Conservation (phyloP, 176 grass and related monocot genomes). For the Triticum timopheevii region DNA sequence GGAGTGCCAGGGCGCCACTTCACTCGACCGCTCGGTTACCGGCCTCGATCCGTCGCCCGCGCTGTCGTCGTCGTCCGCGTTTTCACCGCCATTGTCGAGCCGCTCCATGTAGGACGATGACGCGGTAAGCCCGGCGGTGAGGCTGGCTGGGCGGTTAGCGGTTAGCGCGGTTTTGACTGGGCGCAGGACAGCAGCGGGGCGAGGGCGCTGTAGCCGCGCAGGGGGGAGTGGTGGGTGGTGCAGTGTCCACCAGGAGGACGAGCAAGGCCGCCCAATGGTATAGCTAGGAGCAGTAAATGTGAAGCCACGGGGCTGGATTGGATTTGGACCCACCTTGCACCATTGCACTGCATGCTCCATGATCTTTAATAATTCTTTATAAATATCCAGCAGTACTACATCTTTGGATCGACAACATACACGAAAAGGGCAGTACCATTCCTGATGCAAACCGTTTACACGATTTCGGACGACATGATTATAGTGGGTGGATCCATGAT, state of each 20-base stretch:
- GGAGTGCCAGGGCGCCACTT: background rate
- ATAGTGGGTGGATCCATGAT: no score
- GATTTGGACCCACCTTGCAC: background rate
- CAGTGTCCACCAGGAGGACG: background rate
- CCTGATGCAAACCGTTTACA: no score
- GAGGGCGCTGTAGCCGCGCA: background rate
- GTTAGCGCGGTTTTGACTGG: conserved; percentile 11
- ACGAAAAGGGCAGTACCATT: no score
- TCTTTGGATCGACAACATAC: no score
- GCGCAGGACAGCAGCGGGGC: background rate
- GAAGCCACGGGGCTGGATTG: background rate
- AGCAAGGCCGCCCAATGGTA: background rate
- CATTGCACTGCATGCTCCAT: background rate
- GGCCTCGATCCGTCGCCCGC: background rate
- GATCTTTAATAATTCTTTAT: background rate
- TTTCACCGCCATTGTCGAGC: conserved; percentile 5
- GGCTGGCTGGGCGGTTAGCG: background rate
- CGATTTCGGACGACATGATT: no score
- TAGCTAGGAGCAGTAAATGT: background rate
- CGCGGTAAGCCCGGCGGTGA: conserved; percentile 28
- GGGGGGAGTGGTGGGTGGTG: background rate
- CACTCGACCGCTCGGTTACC: background rate
- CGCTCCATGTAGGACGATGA: background rate
- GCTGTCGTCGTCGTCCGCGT: background rate
- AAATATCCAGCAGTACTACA: no score